Base-by-base conservation (phyloP, 2,329 filamentous ascomycete species). In the Aspergillus sp. region DNA sequence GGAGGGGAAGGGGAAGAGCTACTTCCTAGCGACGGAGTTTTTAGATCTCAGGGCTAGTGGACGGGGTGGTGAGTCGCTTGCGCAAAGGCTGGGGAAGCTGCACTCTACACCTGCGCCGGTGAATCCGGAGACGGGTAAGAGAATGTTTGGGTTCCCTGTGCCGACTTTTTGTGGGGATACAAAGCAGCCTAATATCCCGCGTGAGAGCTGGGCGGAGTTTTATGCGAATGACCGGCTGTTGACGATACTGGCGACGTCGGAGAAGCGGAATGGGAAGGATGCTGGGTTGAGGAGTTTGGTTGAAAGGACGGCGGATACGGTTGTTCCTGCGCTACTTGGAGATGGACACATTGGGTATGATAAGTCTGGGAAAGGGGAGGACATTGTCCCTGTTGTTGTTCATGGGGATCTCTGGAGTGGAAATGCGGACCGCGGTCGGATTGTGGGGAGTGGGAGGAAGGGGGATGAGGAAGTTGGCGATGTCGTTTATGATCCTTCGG, bases 361-460 rank as follows among this genome's bases (percentile, higher is more conserved):
- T 17, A 65, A 57, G 14, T 45, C 61, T 43, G 76, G 77, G 0
- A 62, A 69, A 2, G 82, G 83, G 4, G 77, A 84, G 48, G 83
- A 81, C 0, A 81, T 95, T 25, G 79, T 72, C n/a, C 91, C 93
- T 0, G 92, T 95, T 0, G 84, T 96, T 6, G 81, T 96, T 0
- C 93, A 98, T 69, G 93, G 93, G 1, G 93, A 97, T 76, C 74
- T 97, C n/a, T 97, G 93, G 93, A 90, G 87, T 63, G 93, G 93
- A 0, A 97, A 97, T 73, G 86, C 89, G 50, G 85, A 86, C 11
- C 74, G 79, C 3, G 92, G 89, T 0, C 79, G 79, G 43, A 87
- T 96, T 52, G 79, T 79, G 3, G 75, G 77, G 0, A 75, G 62
- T 43, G 66, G 62, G 25, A 27, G 63, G 6, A 68, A 25, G 73